phyloP scores from a whole-genome alignment of 2,329 filamentous ascomycete genomes.

The Davidsoniella australis region DNA sequence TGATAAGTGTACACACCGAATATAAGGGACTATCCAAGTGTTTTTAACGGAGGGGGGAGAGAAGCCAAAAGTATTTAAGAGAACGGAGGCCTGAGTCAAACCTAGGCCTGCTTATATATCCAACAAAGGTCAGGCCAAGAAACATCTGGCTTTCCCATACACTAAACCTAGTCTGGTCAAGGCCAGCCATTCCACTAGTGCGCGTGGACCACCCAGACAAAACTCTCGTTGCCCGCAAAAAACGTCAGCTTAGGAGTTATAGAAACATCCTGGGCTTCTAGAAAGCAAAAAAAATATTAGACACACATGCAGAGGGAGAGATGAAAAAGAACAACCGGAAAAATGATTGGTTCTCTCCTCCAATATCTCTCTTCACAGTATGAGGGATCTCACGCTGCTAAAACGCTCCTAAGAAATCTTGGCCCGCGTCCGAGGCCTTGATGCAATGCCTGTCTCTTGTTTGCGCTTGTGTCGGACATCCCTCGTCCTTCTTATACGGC shows the following conservation, averaged over 20 bases:
- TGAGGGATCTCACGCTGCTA: too few species aligned
- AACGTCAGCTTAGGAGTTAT: too few species aligned
- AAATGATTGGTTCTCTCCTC: too few species aligned
- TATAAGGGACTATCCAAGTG: neutral
- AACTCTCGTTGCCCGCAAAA: too few species aligned
- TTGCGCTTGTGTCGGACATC: too few species aligned
- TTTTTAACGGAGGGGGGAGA: neutral
- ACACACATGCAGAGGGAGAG: too few species aligned
- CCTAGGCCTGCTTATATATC: constrained; percentile 2
- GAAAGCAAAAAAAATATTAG: too few species aligned
- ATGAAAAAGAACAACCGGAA: too few species aligned
- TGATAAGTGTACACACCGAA: neutral
- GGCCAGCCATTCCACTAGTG: neutral
- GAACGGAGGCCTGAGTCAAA: constrained; percentile 2
- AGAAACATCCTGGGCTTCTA: too few species aligned
- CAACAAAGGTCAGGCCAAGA: neutral
- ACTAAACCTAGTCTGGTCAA: constrained; percentile 8
- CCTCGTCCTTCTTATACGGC: too few species aligned
- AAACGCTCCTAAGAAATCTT: neutral
- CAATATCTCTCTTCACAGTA: too few species aligned
- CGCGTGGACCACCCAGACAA: neutral
- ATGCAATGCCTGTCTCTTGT: neutral
- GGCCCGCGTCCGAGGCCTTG: too few species aligned
- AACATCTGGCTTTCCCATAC: neutral
- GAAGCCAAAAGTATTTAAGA: neutral